A percentile compares a stretch with the other conserved stretches of the same genome.
phyloP scores from a whole-genome alignment of 2,329 filamentous ascomycete species.

The Curvularia lunata region DNA sequence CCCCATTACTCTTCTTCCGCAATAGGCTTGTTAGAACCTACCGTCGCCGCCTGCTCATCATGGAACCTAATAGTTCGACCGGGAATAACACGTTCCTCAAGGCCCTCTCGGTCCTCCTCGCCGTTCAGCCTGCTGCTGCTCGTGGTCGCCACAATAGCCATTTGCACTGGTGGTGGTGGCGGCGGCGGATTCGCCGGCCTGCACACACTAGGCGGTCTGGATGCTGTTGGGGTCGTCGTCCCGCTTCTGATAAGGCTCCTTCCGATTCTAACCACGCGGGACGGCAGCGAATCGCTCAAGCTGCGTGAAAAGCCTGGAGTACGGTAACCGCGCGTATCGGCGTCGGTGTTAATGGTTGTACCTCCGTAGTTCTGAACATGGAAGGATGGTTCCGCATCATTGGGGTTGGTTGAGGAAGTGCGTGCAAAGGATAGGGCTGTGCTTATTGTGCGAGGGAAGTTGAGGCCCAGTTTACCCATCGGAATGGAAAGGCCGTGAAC shows the following conservation, averaged over 20 bases:
- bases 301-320: constrained; percentile 31
- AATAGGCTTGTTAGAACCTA: not conserved
- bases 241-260: constrained; percentile 41
- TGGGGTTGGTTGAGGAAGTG: constrained; percentile 11
- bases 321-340: constrained; percentile 33
- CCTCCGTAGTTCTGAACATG: constrained; percentile 29
- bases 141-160: not conserved
- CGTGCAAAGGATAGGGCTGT: constrained; percentile 47
- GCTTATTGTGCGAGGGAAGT: constrained; percentile 69
- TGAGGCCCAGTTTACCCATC: constrained; percentile 68
- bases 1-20: not conserved
- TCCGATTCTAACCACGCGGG: constrained; percentile 45
- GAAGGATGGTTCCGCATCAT: constrained; percentile 41
- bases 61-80: constrained; percentile 40
- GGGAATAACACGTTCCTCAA: constrained; percentile 13
- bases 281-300: constrained; percentile 32
- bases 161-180: not conserved
- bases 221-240: constrained; percentile 13
- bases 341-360: constrained; percentile 25
- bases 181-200: not conserved
- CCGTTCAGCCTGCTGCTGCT: not conserved
- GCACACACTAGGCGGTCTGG: constrained; percentile 2
- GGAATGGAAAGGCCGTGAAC: constrained; percentile 86
- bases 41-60: constrained; percentile 26
- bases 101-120: not conserved